phyloP scores from a whole-genome alignment of 306 rosid species.

The Astragalus membranaceus region DNA sequence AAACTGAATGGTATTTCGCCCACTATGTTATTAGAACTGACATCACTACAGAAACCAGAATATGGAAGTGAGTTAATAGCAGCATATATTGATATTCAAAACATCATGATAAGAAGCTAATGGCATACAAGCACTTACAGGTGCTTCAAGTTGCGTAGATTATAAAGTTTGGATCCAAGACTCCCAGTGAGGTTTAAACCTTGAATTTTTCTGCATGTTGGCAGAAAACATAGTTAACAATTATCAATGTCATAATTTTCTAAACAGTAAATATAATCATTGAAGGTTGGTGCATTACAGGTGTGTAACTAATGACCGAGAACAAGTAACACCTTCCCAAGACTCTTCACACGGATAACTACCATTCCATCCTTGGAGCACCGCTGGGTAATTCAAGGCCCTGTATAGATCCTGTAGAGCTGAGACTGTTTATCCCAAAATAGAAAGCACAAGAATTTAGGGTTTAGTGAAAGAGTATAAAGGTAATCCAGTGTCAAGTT shows the following conservation, averaged over 20 bases:
- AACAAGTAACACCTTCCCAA: constrained; percentile 84
- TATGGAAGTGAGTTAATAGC: not conserved
- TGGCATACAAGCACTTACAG: constrained; percentile 42
- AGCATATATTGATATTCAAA: not conserved
- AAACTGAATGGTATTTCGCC: constrained; percentile 68
- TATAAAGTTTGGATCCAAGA: constrained; percentile 55
- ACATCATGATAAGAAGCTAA: not conserved
- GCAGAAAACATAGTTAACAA: not conserved
- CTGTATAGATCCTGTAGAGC: constrained; percentile 64
- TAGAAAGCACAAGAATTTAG: not conserved
- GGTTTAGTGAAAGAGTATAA: constrained; percentile 6
- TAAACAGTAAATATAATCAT: not conserved
- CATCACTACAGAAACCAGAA: constrained; percentile 55
- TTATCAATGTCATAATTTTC: not conserved
- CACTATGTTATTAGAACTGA: constrained; percentile 64
- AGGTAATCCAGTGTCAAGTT: not conserved
- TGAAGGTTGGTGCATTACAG: constrained; percentile 42
- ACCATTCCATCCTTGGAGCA: constrained; percentile 65
- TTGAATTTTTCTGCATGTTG: constrained; percentile 51
- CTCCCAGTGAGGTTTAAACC: constrained; percentile 74
- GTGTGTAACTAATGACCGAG: constrained; percentile 63
- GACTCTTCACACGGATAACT: constrained; percentile 80
- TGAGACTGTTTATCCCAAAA: constrained; percentile 34
- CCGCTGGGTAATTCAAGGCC: constrained; percentile 49
- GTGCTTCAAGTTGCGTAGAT: constrained; percentile 57